Conservation (phyloP, 139 green algal species). For the Raphidocelis subcapitata region DNA sequence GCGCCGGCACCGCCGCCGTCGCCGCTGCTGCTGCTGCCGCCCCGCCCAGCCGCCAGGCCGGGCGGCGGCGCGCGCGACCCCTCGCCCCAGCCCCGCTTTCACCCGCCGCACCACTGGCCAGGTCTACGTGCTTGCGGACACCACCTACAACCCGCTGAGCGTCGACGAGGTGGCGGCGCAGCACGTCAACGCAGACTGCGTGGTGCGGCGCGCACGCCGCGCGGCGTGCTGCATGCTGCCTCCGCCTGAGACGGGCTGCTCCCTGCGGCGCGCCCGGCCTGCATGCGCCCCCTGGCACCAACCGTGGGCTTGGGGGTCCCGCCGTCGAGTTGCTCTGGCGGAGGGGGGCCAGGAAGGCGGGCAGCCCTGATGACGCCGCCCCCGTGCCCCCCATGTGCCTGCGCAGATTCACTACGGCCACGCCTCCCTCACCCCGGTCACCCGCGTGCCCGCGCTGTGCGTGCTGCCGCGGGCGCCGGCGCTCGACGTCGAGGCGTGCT, state of each 20-base stretch:
- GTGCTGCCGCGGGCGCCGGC: constrained; percentile 69
- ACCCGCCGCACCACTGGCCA: constrained; percentile 26
- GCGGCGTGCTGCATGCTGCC: not conserved
- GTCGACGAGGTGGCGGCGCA: constrained; percentile 83
- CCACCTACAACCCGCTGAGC: constrained; percentile 76
- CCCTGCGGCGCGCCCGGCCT: too few relatives aligned
- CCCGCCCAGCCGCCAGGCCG: too few relatives aligned
- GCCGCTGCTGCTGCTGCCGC: too few relatives aligned
- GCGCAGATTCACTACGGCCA: constrained; percentile 87
- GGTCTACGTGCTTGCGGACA: constrained; percentile 81
- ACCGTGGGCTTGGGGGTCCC: too few relatives aligned
- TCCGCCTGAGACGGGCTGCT: too few relatives aligned
- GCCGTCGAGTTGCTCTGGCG: too few relatives aligned
- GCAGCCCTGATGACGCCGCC: too few relatives aligned
- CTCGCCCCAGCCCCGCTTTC: not conserved
- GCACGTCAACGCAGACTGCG: constrained; percentile 73
- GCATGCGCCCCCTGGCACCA: too few relatives aligned
- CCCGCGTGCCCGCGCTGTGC: constrained; percentile 70
- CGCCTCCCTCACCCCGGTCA: constrained; percentile 75
- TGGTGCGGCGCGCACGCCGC: constrained; percentile 54
- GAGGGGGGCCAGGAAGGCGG: too few relatives aligned
- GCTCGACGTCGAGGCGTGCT: constrained; percentile 17
- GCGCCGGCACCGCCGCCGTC: not conserved
- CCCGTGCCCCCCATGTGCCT: too few relatives aligned
- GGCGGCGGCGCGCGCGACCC: not conserved